Conservation (phyloP, 2,329 filamentous ascomycete species). For the Plectosphaerella sp. region DNA sequence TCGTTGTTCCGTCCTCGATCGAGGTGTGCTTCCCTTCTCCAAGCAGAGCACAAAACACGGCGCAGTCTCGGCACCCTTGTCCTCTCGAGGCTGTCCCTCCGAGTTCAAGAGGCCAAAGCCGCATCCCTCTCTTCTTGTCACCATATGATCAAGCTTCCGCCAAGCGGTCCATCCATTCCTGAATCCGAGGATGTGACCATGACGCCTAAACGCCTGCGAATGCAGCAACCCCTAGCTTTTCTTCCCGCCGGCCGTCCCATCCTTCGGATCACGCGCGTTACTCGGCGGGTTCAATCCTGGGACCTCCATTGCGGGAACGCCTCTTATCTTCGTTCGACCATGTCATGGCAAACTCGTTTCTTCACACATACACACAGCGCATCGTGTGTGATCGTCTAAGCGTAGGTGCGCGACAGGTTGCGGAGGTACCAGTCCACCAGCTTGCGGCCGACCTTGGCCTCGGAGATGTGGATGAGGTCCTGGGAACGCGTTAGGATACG, state of each 20-base stretch:
- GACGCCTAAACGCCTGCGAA: conserved; percentile 4
- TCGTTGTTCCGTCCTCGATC: no score
- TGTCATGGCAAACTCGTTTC: no score
- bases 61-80: no score
- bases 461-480: conserved; percentile 97
- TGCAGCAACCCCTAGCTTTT: conserved; percentile 2
- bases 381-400: conserved; percentile 24
- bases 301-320: no score
- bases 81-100: no score
- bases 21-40: no score
- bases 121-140: no score
- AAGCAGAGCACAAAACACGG: no score
- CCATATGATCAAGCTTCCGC: background rate
- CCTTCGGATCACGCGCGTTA: no score
- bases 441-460: conserved; percentile 96
- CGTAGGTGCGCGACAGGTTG: conserved; percentile 94
- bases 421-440: conserved; percentile 98
- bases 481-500: conserved; percentile 29
- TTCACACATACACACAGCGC: background rate
- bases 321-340: no score
- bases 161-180: background rate
- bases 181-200: conserved; percentile 1
- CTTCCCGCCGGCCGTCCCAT: background rate
- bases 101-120: no score
- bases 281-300: no score